A percentile compares a stretch with the other conserved stretches of the same genome.
phyloP scores from a whole-genome alignment of 1,284 basidiomycete genomes.

The Ustilago xerochloae region DNA sequence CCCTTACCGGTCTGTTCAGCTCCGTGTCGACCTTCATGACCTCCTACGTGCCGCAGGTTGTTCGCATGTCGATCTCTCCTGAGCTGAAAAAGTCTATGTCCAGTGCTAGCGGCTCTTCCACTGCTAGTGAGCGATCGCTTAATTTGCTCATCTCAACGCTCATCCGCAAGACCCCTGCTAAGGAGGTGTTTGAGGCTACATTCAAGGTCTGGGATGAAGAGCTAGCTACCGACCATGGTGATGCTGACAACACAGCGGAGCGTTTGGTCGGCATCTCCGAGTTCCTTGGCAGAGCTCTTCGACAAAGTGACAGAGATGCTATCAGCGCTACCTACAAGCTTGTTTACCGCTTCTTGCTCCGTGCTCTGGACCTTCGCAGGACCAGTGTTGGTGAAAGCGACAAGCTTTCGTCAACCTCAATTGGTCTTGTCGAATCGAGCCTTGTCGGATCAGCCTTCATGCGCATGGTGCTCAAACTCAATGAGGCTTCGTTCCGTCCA shows the following conservation, averaged over 20 bases:
- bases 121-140: slow-evolving; percentile 41
- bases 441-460: slow-evolving; percentile 78
- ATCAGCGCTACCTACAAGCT: slow-evolving; percentile 79
- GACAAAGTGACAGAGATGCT: slow-evolving; percentile 50
- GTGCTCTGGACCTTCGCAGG: slow-evolving; percentile 78
- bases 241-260: slow-evolving; percentile 13
- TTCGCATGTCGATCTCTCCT: slow-evolving; percentile 44
- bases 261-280: slow-evolving; percentile 48
- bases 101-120: slow-evolving; percentile 38
- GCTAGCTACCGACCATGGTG: slow-evolving; percentile 5
- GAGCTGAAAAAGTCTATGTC: slow-evolving; percentile 38
- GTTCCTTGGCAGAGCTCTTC: slow-evolving; percentile 57
- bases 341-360: slow-evolving; percentile 84
- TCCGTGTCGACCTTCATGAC: slow-evolving; percentile 65
- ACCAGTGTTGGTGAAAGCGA: slow-evolving; percentile 47
- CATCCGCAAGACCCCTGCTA: slow-evolving; percentile 37
- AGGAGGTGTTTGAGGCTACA: slow-evolving; percentile 46
- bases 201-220: slow-evolving; percentile 55
- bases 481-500: slow-evolving; percentile 90
- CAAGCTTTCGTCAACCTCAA: slow-evolving; percentile 63
- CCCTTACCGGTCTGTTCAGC: slow-evolving; percentile 54
- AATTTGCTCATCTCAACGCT: slow-evolving; percentile 35
- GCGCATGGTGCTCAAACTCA: slow-evolving; percentile 90
- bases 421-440: slow-evolving; percentile 70
- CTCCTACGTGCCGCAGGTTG: slow-evolving; percentile 36